These are phyloP conservation scores for Diaporthe sp. DNA, from an alignment of 2,329 filamentous ascomycete species.

Conservation along the genomic window DNA sequence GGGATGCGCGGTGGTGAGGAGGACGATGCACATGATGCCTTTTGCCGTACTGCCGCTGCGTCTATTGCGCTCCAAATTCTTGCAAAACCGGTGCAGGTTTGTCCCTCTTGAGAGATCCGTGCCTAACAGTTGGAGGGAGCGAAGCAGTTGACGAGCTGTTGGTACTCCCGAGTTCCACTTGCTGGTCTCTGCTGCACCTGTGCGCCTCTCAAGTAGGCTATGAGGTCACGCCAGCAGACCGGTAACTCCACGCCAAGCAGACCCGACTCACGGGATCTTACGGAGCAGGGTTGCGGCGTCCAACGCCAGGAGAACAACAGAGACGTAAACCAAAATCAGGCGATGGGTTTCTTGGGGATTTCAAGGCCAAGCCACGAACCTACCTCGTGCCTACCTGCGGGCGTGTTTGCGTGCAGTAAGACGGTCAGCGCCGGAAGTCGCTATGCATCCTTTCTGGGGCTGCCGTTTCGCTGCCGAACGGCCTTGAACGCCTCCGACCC, in stretches of 20 bases:
- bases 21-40: constrained; percentile 79
- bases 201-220: constrained; percentile 5
- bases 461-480: background rate
- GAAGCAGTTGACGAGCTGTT: background rate
- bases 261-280: constrained; percentile 26
- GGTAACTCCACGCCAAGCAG: constrained; percentile 27
- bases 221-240: constrained; percentile 18
- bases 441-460: background rate
- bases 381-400: constrained; percentile 1
- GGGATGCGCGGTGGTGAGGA: constrained; percentile 82
- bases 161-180: background rate
- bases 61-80: background rate
- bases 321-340: background rate
- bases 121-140: background rate
- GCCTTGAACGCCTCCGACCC: background rate
- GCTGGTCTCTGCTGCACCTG: background rate
- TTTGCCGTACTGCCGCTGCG: constrained; percentile 10
- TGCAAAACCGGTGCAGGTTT: background rate
- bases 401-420: background rate
- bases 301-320: background rate
- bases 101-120: background rate
- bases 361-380: background rate
- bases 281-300: constrained; percentile 22
- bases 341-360: background rate
- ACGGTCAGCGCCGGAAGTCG: constrained; percentile 5